Percentiles rank a stretch among this genome's conserved stretches.
Evolutionary conservation across 768 basidiomycete genomes (phyloP).

Genomic region (Plicaturopsis crispa): DNA sequence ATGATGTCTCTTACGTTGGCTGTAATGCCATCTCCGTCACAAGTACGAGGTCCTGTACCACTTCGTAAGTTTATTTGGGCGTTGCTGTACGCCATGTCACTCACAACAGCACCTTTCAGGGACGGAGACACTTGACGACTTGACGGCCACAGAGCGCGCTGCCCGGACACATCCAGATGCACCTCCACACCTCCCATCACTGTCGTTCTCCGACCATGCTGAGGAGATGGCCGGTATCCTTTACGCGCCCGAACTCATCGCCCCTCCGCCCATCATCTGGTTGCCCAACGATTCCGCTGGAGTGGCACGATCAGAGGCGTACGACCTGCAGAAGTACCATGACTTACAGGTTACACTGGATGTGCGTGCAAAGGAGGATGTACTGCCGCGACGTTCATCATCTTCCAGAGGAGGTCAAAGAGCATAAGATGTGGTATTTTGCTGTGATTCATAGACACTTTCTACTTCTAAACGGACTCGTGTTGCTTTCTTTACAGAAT

Average conservation of each 20-base stretch:
- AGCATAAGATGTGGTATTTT: no score
- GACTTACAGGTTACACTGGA: conserved; percentile 64
- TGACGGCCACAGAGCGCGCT: conserved; percentile 71
- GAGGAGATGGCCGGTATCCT: conserved; percentile 72
- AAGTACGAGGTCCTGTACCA: conserved; percentile 53
- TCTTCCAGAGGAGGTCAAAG: no score
- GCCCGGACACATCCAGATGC: conserved; percentile 67
- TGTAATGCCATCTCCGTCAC: conserved; percentile 56
- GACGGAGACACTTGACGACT: conserved; percentile 76
- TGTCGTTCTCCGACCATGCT: conserved; percentile 68
- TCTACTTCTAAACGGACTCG: no score
- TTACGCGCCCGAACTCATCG: conserved; percentile 77
- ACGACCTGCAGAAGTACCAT: conserved; percentile 71
- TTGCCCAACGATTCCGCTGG: conserved; percentile 74
- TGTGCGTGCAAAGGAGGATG: conserved; percentile 47
- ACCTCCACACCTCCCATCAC: conserved; percentile 61
- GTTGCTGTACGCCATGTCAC: no score
- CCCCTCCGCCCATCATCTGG: conserved; percentile 77
- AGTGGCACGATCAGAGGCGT: conserved; percentile 66
- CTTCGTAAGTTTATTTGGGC: conserved; percentile 62
- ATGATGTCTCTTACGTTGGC: conserved; percentile 80
- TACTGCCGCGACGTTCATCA: conserved; percentile 24
- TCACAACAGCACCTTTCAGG: conserved; percentile 34
- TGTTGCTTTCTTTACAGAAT: no score
- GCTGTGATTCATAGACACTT: no score